These are phyloP conservation scores for Sugiyamaella pinicola DNA, from an alignment of 1,139 yeast species.

Conservation along the genomic window DNA sequence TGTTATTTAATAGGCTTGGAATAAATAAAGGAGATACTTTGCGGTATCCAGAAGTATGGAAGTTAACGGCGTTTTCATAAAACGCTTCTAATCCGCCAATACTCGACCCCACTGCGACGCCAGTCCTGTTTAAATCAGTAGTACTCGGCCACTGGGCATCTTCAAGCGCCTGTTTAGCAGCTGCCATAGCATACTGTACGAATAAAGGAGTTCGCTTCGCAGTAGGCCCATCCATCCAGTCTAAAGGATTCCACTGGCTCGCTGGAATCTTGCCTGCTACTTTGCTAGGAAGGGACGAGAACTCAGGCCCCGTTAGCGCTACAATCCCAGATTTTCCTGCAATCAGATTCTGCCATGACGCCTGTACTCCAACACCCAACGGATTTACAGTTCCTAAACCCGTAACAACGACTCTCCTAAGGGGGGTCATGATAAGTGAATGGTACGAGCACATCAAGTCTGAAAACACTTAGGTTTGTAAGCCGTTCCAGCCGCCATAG, in stretches of 20 bases:
- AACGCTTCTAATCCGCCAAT: constrained; percentile 86
- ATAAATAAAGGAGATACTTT: constrained; percentile 83
- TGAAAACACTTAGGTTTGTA: no score
- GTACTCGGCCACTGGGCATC: constrained; percentile 67
- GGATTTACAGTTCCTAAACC: constrained; percentile 90
- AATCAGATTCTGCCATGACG: constrained; percentile 43
- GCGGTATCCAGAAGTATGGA: constrained; percentile 58
- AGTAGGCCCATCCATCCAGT: constrained; percentile 41
- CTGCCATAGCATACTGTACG: constrained; percentile 77
- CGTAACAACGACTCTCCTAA: constrained; percentile 78
- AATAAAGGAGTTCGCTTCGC: constrained; percentile 66
- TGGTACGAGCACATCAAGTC: no score
- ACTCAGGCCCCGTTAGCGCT: constrained; percentile 52
- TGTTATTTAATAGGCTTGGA: constrained; percentile 80
- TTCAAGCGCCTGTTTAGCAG: constrained; percentile 72
- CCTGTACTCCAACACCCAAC: constrained; percentile 65
- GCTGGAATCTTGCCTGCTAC: constrained; percentile 77
- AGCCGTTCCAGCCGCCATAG: no score
- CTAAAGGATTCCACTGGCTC: constrained; percentile 42
- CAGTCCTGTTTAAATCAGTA: constrained; percentile 49
- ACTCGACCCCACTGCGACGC: constrained; percentile 91
- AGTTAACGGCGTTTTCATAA: constrained; percentile 59
- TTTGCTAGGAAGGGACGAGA: constrained; percentile 66
- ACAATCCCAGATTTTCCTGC: constrained; percentile 43
- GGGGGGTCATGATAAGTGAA: no score